Evolutionary conservation across 495 filamentous ascomycete genomes (phyloP).

Genomic region (Penicillium salamii): DNA sequence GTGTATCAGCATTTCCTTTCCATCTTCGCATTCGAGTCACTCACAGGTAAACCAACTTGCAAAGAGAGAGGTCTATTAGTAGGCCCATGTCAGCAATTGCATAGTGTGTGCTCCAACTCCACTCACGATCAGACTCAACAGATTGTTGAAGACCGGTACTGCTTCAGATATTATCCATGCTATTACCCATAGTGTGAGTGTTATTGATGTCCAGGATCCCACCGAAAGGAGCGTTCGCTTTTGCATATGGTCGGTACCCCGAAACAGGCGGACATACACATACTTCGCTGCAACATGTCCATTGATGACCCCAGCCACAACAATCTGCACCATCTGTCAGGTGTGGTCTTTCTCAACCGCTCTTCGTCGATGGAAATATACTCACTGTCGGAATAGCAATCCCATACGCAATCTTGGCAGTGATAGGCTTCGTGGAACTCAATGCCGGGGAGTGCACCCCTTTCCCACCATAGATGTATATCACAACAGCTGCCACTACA

Average conservation of each 20-base stretch:
- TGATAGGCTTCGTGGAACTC: conserved; percentile 56
- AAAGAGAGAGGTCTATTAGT: conserved; percentile 32
- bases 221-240: conserved; percentile 49
- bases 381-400: conserved; percentile 68
- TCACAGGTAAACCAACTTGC: conserved; percentile 42
- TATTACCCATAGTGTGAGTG: conserved; percentile 54
- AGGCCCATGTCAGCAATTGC: neutral
- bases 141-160: conserved; percentile 68
- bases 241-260: conserved; percentile 56
- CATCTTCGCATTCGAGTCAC: conserved; percentile 37
- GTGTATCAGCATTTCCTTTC: neutral
- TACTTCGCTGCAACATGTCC: conserved; percentile 62
- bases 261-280: conserved; percentile 61
- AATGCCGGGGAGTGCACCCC: conserved; percentile 70
- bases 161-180: conserved; percentile 72
- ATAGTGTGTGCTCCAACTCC: too few relatives aligned
- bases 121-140: conserved; percentile 53
- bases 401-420: conserved; percentile 72
- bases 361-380: neutral
- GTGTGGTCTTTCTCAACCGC: conserved; percentile 22
- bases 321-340: conserved; percentile 31
- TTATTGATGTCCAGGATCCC: conserved; percentile 57
- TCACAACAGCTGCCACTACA: conserved; percentile 44
- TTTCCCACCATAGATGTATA: conserved; percentile 69
- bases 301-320: conserved; percentile 64